Conservation (phyloP, 306 rosid genomes). For the Crotalaria pallida region DNA sequence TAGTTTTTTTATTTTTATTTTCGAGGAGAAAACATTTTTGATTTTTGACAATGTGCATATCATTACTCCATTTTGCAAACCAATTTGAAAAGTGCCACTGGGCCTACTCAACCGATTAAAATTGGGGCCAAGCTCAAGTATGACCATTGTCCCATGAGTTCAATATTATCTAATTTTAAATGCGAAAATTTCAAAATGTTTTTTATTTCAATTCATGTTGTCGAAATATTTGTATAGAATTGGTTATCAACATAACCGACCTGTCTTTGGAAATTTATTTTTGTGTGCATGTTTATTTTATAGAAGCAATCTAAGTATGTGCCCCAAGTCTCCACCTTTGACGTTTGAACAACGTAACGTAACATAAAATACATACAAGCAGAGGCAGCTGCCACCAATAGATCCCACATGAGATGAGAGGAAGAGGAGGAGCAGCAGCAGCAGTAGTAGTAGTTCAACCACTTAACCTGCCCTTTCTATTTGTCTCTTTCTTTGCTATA, state of each 20-base stretch:
- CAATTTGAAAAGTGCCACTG: not conserved
- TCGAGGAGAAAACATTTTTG: not conserved
- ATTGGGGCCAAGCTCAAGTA: not conserved
- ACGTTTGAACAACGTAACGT: constrained; percentile 10
- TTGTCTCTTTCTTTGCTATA: constrained; percentile 22
- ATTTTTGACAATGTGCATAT: no score
- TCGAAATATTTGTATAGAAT: not conserved
- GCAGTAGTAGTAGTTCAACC: constrained; percentile 56
- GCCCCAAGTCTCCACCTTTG: not conserved
- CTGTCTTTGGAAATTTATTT: not conserved
- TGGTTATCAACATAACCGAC: constrained; percentile 34
- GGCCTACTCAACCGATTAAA: not conserved
- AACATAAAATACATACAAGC: no score
- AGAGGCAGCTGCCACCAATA: constrained; percentile 8
- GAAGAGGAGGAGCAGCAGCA: no score
- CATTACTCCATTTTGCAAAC: no score
- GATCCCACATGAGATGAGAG: constrained; percentile 6
- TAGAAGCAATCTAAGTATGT: constrained; percentile 1
- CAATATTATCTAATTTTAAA: no score
- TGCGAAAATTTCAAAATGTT: no score
- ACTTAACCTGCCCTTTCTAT: constrained; percentile 15
- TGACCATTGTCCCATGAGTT: not conserved
- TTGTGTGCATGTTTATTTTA: not conserved
- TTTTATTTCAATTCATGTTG: no score
- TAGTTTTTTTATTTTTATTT: not conserved